These are phyloP conservation scores for Tubosaeta sp. DNA, from an alignment of 768 basidiomycete genomes.

Conservation along the genomic window DNA sequence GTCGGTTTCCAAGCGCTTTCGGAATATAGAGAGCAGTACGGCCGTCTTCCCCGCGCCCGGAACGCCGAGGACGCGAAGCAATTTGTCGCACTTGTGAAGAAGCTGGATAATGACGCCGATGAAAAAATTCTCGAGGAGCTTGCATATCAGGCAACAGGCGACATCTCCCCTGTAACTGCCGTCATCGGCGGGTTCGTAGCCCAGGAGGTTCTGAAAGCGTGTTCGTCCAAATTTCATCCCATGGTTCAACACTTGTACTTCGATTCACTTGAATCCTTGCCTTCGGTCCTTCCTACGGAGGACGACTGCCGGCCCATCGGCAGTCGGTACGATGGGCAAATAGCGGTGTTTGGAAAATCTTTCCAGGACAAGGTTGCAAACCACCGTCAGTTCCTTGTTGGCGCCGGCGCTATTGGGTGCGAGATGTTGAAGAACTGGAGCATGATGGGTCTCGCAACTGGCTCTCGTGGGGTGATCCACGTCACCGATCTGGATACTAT, in stretches of 20 bases:
- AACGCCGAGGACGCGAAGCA: constrained; percentile 73
- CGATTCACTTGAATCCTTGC: constrained; percentile 94
- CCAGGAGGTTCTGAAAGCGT: constrained; percentile 95
- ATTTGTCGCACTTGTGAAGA: constrained; percentile 75
- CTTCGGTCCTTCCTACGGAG: constrained; percentile 69
- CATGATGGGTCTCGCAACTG: constrained; percentile 92
- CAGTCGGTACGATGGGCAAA: constrained; percentile 88
- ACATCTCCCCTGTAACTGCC: constrained; percentile 85
- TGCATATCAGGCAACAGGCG: constrained; percentile 87
- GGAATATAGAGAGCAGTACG: constrained; percentile 60
- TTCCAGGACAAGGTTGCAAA: constrained; percentile 93
- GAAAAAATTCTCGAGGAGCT: constrained; percentile 82
- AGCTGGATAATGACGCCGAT: constrained; percentile 68
- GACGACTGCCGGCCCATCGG: constrained; percentile 77
- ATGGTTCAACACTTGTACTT: constrained; percentile 95
- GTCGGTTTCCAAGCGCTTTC: constrained; percentile 93
- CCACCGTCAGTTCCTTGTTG: constrained; percentile 93
- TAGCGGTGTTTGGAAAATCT: constrained; percentile 89
- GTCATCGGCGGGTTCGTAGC: constrained; percentile 97
- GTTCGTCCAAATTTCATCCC: constrained; percentile 97
- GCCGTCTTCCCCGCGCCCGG: constrained; percentile 75
- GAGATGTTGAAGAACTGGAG: constrained; percentile 99
- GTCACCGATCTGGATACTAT: constrained; percentile 98
- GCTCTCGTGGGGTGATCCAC: constrained; percentile 74
- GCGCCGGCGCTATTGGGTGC: constrained; percentile 98